A percentile compares a stretch with the other conserved stretches of the same genome.
These are phyloP conservation scores for Baorangia bicolor DNA, from an alignment of 768 basidiomycete species.

Conservation along the genomic window DNA sequence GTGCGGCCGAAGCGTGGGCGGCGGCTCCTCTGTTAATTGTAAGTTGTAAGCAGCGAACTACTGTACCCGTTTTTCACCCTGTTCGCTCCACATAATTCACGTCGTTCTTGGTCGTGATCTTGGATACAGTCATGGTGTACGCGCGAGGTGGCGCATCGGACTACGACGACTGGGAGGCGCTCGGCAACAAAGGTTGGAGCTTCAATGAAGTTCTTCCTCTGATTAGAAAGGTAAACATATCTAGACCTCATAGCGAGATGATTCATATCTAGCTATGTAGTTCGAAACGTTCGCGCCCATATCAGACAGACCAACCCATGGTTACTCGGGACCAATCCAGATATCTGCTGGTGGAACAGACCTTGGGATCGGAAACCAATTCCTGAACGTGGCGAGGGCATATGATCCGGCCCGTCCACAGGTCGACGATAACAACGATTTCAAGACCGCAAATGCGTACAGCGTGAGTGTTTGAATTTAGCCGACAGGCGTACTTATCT, in stretches of 20 bases:
- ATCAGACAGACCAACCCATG: slow-evolving; percentile 36
- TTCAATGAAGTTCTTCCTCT: slow-evolving; percentile 56
- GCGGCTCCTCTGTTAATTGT: too few relatives aligned
- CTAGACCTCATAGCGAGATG: neutral
- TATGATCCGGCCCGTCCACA: too few relatives aligned
- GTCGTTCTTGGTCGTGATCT: neutral
- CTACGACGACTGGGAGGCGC: slow-evolving; percentile 56
- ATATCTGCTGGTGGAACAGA: too few relatives aligned
- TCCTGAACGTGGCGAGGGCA: too few relatives aligned
- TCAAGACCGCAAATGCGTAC: too few relatives aligned
- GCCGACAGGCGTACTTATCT: too few relatives aligned
- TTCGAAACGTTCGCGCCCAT: slow-evolving; percentile 36
- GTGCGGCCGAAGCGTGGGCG: slow-evolving; percentile 54
- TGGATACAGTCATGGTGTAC: slow-evolving; percentile 44
- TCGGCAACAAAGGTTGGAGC: slow-evolving; percentile 61
- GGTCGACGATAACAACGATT: too few relatives aligned
- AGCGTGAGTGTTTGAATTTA: too few relatives aligned
- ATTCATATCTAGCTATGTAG: slow-evolving; percentile 47
- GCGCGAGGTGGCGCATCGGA: slow-evolving; percentile 59
- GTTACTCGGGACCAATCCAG: too few relatives aligned
- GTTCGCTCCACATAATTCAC: too few relatives aligned
- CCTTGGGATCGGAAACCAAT: too few relatives aligned
- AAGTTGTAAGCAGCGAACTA: too few relatives aligned
- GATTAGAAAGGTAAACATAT: slow-evolving; percentile 47
- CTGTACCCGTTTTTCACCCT: neutral